Evolutionary conservation across 2,329 filamentous ascomycete genomes (phyloP), one percentile per base, ranked within the genome.

Genomic region (Thielaviopsis euricoi): DNA sequence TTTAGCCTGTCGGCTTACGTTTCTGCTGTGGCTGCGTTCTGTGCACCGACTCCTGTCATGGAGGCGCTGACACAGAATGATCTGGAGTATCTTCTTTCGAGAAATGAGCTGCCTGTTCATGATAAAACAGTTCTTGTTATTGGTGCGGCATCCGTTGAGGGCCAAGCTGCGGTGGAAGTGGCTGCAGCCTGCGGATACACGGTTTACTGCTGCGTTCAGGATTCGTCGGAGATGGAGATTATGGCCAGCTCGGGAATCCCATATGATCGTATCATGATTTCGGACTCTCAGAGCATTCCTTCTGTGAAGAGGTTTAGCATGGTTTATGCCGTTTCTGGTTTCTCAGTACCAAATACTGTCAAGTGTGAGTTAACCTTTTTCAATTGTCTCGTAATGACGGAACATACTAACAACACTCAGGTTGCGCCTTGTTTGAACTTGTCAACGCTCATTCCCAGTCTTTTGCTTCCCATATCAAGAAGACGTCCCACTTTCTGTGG

Each of bases 161-260:
- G 76, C 1, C 67, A 74, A 43, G 71, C 71, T 10, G 74, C 73
- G 2, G 62, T 78, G 2, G 67, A 69, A 12, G 61, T 78, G 2
- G 72, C 73, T 23, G 65, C 63, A 51, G 58, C 65, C 1, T 61
- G 67, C 6, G 73, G 69, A 0, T 71, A 69, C 9, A 66, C 70
- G 2, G 63, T 80, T 1, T 75, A 74, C 57, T 69, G 67, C 1
- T 77, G 73, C 0, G 70, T 74, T 0, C 60, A 62, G 6, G 53
- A 62, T 1, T 51, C 64, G 0, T 61, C 65, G 1, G 75, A 81
- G 58, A 68, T 67, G 10, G 52, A 64, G 0, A 57, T 70, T 2
- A 63, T 81, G 1, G 56, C 66, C 3, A 21, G 64, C 0, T 67
- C 68, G 50, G 68, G 69, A 0, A 58, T 80, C 4, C 62, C 64